Evolutionary conservation across 2,329 filamentous ascomycete species (phyloP).

Genomic region (Aureobasidium pullulans): DNA sequence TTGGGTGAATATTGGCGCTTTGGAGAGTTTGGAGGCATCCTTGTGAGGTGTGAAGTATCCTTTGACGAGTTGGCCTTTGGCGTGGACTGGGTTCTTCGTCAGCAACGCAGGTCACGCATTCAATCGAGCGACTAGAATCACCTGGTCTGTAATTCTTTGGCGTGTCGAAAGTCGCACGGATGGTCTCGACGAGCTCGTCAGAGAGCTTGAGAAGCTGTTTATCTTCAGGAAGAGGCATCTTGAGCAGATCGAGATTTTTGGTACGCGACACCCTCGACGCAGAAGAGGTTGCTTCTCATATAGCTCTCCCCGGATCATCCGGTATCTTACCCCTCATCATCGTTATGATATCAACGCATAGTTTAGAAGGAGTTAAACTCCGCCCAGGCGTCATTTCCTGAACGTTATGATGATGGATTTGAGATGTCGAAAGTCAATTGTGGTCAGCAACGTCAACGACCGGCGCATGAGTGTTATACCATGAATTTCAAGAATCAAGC

Average conservation of each 20-base stretch:
- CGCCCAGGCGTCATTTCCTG: too few species aligned
- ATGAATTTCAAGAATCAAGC: background rate
- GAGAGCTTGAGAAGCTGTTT: background rate
- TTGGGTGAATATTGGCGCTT: constrained; percentile 21
- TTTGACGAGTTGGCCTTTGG: constrained; percentile 14
- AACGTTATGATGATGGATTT: too few species aligned
- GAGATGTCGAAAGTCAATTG: too few species aligned
- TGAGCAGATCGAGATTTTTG: background rate
- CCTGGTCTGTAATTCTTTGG: background rate
- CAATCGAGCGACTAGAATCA: background rate
- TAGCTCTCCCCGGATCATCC: too few species aligned
- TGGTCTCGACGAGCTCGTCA: background rate
- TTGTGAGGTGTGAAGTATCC: constrained; percentile 7
- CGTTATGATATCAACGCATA: too few species aligned
- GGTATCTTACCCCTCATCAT: too few species aligned
- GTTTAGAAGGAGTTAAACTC: too few species aligned
- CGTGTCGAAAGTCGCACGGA: background rate
- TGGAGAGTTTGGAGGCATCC: constrained; percentile 16
- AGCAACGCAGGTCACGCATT: background rate
- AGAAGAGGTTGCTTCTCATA: background rate
- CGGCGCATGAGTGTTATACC: too few species aligned
- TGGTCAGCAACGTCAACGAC: too few species aligned
- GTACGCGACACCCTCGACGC: too few species aligned
- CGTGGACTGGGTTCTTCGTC: constrained; percentile 7
- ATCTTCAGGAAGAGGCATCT: background rate